A percentile compares a stretch with the other conserved stretches of the same genome.
Conservation (phyloP, 352 stramenopile species). For the Phytophthora niederhauseri region DNA sequence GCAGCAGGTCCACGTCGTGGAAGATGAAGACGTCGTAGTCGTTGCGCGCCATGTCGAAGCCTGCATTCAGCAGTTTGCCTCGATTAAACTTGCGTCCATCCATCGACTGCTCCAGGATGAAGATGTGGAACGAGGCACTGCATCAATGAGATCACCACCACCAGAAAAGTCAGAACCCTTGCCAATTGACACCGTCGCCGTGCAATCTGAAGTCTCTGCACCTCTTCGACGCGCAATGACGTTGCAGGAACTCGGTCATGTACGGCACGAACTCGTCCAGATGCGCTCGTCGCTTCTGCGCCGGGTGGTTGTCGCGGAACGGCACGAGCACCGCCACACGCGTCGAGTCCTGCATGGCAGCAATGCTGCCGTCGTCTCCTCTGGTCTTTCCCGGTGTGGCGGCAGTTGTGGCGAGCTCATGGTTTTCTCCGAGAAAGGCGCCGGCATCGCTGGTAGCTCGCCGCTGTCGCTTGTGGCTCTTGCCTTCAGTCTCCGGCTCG, state of each 20-base stretch:
- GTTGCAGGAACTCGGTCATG: slow-evolving; percentile 88
- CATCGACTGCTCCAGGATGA: slow-evolving; percentile 95
- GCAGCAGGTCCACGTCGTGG: slow-evolving; percentile 97
- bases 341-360: slow-evolving; percentile 23
- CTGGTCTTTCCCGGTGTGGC: slow-evolving; percentile 14
- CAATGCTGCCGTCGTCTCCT: not conserved
- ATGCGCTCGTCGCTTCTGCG: slow-evolving; percentile 90
- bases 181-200: not conserved
- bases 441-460: not conserved
- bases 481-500: slow-evolving; percentile 10
- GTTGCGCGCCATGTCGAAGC: slow-evolving; percentile 90
- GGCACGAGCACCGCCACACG: slow-evolving; percentile 92
- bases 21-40: slow-evolving; percentile 92
- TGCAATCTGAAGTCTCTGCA: not conserved
- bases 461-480: slow-evolving; percentile 26
- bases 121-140: slow-evolving; percentile 87
- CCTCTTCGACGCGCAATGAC: slow-evolving; percentile 32
- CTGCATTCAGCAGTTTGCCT: slow-evolving; percentile 97
- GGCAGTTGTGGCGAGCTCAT: not conserved
- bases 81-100: slow-evolving; percentile 97
- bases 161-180: slow-evolving; percentile 6
- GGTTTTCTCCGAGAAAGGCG: slow-evolving; percentile 11
- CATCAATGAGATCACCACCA: not conserved
- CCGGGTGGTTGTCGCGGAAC: slow-evolving; percentile 91
- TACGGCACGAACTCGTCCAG: slow-evolving; percentile 92